phyloP scores from a whole-genome alignment of 2,329 filamentous ascomycete genomes.

The Pezicula rhizophila region DNA sequence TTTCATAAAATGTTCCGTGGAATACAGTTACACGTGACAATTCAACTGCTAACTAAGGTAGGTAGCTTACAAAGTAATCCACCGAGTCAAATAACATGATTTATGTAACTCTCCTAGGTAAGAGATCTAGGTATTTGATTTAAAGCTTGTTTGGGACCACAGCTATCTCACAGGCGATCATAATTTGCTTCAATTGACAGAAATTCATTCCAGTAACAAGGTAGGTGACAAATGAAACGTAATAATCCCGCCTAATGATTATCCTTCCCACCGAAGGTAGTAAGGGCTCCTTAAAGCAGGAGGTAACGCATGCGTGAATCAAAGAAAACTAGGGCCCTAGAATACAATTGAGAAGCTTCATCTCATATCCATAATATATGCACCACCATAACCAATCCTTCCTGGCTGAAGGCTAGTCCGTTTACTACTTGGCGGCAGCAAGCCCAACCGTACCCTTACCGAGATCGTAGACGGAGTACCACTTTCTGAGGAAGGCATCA shows the following conservation, averaged over 20 bases:
- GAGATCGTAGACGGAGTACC: slow-evolving; percentile 95
- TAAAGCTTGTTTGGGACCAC: too few relatives aligned
- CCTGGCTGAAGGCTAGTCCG: background rate
- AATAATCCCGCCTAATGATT: background rate
- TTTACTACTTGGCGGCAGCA: slow-evolving; percentile 63
- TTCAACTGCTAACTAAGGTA: too few relatives aligned
- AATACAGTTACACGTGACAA: too few relatives aligned
- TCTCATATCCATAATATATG: background rate
- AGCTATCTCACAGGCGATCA: background rate
- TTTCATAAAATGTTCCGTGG: too few relatives aligned
- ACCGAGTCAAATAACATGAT: too few relatives aligned
- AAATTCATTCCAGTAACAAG: slow-evolving; percentile 2
- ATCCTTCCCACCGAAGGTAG: background rate
- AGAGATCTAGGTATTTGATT: too few relatives aligned
- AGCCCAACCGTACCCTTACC: slow-evolving; percentile 84
- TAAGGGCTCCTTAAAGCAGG: background rate
- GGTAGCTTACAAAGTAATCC: too few relatives aligned
- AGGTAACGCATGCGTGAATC: background rate
- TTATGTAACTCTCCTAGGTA: too few relatives aligned
- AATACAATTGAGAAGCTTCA: slow-evolving; percentile 17
- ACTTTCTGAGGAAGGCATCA: slow-evolving; percentile 76
- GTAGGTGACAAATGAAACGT: slow-evolving; percentile 5
- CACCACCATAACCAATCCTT: slow-evolving; percentile 12
- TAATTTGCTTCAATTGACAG: background rate
- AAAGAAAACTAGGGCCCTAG: slow-evolving; percentile 9